Percentiles rank a stretch among this genome's conserved stretches.
phyloP scores from a whole-genome alignment of 1,284 basidiomycete species.

The Ustilago vetiveriae region DNA sequence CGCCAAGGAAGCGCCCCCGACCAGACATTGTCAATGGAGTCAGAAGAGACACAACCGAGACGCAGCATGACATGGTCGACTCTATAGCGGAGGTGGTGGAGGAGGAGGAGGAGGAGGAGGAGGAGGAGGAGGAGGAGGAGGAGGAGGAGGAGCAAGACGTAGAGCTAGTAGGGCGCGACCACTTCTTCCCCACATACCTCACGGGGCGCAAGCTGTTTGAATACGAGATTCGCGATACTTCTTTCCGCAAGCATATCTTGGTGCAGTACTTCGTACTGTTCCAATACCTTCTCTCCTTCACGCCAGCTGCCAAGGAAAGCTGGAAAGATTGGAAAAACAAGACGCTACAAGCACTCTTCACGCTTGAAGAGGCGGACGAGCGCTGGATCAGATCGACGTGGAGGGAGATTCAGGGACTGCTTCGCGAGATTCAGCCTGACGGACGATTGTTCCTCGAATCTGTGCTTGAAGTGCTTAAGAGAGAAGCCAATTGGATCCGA shows the following conservation, averaged over 20 bases:
- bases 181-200: conserved; percentile 90
- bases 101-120: not conserved
- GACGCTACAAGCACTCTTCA: conserved; percentile 43
- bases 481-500: conserved; percentile 59
- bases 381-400: conserved; percentile 60
- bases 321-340: conserved; percentile 71
- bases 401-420: conserved; percentile 53
- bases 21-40: conserved; percentile 32
- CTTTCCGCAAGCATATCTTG: conserved; percentile 89
- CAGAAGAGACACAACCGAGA: not conserved
- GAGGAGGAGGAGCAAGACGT: not conserved
- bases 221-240: conserved; percentile 84
- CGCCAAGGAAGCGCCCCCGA: conserved; percentile 22
- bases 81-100: conserved; percentile 1
- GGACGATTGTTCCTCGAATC: conserved; percentile 55
- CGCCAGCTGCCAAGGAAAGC: conserved; percentile 74
- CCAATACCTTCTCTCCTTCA: conserved; percentile 81
- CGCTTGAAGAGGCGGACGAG: conserved; percentile 53
- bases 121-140: not conserved
- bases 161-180: conserved; percentile 69
- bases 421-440: conserved; percentile 55
- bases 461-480: conserved; percentile 49
- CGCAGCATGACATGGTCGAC: conserved; percentile 12
- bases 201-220: conserved; percentile 85
- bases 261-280: conserved; percentile 85